Evolutionary conservation across 2,329 filamentous ascomycete species (phyloP), one percentile per base, ranked within the genome.

Genomic region (Diaporthe ilicicola): DNA sequence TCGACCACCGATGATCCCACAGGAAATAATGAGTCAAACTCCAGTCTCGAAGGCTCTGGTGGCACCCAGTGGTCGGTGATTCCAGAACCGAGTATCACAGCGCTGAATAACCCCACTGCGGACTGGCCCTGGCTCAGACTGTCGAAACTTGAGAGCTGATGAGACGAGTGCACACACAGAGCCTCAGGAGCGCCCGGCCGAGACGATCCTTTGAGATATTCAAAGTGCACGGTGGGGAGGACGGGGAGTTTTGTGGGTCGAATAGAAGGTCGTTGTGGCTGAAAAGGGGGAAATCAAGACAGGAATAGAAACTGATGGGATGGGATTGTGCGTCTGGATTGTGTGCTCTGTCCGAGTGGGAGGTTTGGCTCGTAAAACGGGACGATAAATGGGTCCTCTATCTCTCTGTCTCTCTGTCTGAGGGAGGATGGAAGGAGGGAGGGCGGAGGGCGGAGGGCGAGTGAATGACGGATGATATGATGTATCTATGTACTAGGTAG

Each of bases 161-260:
- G 59, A 64, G 59, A 50, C 29, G 29, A 50, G 32, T 37, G 29
- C 19, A 64, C 44, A 64, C 44, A 64, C 59, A 50, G 59, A 64
- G 42, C 7, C 59, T 50, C n/a, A 64, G 59, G 27, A 50, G 59
- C 24, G 7, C 59, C 42, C 22, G 46, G 59, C 59, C 24, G 42
- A 22, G 59, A 50, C 44, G 59, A 64, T 64, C 59, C 19, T 27
- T 48, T 27, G 59, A 37, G 56, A 64, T 64, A 29, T 64, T 29
- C 8, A 19, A 62, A 27, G 29, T 37, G n/a, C 17, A 37, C 19
- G n/a, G 59, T 64, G 59, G 59, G n/a, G 44, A 64, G 59, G 44
- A 50, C 59, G 42, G 59, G 6, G n/a, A 64, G 59, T 24, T 64
- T 50, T 64, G 37, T 64, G 59, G 59, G 59, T 50, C 59, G 29